phyloP scores from a whole-genome alignment of 2,329 filamentous ascomycete species.

The Cladophialophora chaetospira region DNA sequence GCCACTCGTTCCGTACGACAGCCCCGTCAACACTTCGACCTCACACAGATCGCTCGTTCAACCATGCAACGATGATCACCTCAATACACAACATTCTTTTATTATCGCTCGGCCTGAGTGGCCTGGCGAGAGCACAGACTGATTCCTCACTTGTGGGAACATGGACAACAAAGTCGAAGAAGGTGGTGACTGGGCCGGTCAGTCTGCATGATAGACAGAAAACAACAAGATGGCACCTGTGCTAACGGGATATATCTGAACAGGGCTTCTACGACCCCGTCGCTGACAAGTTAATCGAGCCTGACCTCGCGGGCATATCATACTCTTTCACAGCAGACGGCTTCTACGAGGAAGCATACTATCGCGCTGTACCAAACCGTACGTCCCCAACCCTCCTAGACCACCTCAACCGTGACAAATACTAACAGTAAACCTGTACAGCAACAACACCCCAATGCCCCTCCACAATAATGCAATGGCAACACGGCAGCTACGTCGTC shows the following conservation, averaged over 20 bases:
- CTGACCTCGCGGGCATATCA: constrained; percentile 67
- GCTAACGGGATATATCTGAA: neutral
- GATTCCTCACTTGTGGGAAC: constrained; percentile 62
- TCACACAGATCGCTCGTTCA: neutral
- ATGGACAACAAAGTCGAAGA: constrained; percentile 71
- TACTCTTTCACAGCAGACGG: constrained; percentile 73
- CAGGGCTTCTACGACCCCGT: constrained; percentile 71
- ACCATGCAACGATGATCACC: constrained; percentile 28
- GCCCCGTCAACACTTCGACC: neutral
- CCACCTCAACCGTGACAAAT: neutral
- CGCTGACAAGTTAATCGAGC: constrained; percentile 67
- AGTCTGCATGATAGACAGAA: too few relatives aligned
- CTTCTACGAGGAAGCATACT: constrained; percentile 69
- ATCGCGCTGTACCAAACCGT: constrained; percentile 70
- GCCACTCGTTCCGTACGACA: constrained; percentile 2
- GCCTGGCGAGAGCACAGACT: constrained; percentile 26
- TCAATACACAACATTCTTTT: constrained; percentile 24
- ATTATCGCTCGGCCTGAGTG: constrained; percentile 20
- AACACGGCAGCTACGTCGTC: constrained; percentile 66
- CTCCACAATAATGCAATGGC: constrained; percentile 69
- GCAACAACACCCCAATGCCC: constrained; percentile 63
- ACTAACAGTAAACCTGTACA: constrained; percentile 34
- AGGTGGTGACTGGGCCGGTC: constrained; percentile 70
- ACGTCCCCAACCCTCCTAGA: too few relatives aligned
- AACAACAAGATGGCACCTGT: too few relatives aligned